Conservation (phyloP, 129 eudicot species). For the Lactuca sativa region DNA sequence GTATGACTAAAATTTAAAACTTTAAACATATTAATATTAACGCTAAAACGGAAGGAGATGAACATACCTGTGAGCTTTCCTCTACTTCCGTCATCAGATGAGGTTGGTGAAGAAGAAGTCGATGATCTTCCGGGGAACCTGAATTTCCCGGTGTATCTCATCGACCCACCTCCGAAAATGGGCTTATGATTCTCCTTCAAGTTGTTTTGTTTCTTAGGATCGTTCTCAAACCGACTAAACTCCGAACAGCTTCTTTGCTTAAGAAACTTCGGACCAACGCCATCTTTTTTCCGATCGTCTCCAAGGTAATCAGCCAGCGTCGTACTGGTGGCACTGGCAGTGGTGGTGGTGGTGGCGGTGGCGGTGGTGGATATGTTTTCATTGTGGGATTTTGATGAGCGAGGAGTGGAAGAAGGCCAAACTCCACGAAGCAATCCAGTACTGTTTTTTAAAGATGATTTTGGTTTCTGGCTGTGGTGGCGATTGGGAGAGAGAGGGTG, state of each 20-base stretch:
- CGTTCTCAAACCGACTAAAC: constrained; percentile 44
- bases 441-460: constrained; percentile 26
- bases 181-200: constrained; percentile 65
- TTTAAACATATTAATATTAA: background rate
- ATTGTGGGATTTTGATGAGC: constrained; percentile 15
- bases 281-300: constrained; percentile 34
- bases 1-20: background rate
- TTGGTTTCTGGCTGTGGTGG: constrained; percentile 36
- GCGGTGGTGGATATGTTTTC: background rate
- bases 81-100: constrained; percentile 7
- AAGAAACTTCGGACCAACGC: constrained; percentile 18
- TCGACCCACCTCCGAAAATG: constrained; percentile 58
- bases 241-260: constrained; percentile 61
- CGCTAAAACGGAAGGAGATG: background rate
- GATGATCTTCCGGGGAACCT: constrained; percentile 42
- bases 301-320: constrained; percentile 53
- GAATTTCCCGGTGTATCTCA: constrained; percentile 62
- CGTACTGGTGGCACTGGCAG: constrained; percentile 26
- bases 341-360: constrained; percentile 21
- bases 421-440: constrained; percentile 49
- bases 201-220: constrained; percentile 3
- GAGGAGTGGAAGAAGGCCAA: constrained; percentile 65
- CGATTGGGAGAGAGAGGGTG: constrained; percentile 28
- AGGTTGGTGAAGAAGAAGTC: constrained; percentile 22
- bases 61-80: constrained; percentile 9